Evolutionary conservation across 2,329 filamentous ascomycete species (phyloP).

Genomic region (Cordyceps cateniannulata): DNA sequence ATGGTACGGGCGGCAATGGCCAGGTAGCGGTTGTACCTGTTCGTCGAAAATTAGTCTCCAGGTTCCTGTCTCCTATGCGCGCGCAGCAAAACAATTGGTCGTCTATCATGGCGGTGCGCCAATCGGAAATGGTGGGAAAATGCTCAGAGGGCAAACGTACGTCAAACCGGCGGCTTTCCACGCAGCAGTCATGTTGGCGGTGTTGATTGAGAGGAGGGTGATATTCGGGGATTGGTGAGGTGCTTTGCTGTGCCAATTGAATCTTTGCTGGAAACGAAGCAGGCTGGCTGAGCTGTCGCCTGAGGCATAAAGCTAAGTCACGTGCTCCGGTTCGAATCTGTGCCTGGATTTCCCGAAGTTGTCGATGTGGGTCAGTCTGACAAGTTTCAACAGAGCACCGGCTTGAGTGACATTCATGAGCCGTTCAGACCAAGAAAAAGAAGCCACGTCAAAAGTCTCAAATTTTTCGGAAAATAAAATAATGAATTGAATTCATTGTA

Average conservation of each 20-base stretch:
- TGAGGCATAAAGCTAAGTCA: constrained; percentile 23
- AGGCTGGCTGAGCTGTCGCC: constrained; percentile 21
- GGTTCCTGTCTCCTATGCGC: constrained; percentile 3
- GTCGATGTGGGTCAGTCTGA: neutral
- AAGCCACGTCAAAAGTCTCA: no score
- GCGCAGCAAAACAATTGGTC: constrained; percentile 21
- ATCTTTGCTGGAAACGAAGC: constrained; percentile 29
- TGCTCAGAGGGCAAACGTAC: constrained; percentile 50
- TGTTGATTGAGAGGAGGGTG: constrained; percentile 23
- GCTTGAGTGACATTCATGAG: no score
- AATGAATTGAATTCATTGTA: no score
- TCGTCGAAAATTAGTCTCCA: constrained; percentile 29
- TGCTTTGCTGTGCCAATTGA: constrained; percentile 23
- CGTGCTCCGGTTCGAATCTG: constrained; percentile 14
- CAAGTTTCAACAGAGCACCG: neutral
- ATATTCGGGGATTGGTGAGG: constrained; percentile 24
- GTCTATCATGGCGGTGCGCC: neutral
- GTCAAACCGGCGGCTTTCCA: constrained; percentile 98
- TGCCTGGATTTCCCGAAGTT: constrained; percentile 3
- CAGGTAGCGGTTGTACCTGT: constrained; percentile 99
- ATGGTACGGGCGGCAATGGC: constrained; percentile 90
- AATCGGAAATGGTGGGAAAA: constrained; percentile 11
- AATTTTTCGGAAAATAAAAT: no score
- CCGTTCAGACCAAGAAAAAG: no score
- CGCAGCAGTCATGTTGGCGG: constrained; percentile 83